Evolutionary conservation across 495 filamentous ascomycete species (phyloP).

Genomic region (Hypoxylon fuscum): DNA sequence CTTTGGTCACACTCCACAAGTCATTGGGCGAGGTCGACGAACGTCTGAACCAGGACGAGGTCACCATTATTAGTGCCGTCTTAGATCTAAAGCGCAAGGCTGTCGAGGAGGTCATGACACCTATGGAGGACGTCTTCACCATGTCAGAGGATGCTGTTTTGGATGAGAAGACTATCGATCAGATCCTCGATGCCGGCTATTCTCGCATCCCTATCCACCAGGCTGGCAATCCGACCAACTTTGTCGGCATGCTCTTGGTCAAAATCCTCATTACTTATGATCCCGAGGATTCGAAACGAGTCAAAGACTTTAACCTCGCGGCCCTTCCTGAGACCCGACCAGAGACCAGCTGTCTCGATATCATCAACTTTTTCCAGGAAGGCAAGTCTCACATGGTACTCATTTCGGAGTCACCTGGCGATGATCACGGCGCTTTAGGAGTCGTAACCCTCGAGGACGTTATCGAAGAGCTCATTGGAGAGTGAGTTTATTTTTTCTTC

Average conservation of each 20-base stretch:
- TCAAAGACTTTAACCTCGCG: constrained; percentile 89
- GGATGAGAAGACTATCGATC: constrained; percentile 91
- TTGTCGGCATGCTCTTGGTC: constrained; percentile 95
- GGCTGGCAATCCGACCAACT: constrained; percentile 82
- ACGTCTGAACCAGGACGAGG: constrained; percentile 94
- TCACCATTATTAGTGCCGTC: constrained; percentile 97
- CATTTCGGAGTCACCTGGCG: constrained; percentile 87
- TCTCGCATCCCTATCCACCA: constrained; percentile 94
- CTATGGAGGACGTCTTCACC: constrained; percentile 95
- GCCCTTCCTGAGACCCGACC: constrained; percentile 94
- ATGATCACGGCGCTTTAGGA: constrained; percentile 86
- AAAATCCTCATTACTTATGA: constrained; percentile 99
- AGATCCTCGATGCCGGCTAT: constrained; percentile 90
- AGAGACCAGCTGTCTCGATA: constrained; percentile 95
- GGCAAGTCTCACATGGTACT: constrained; percentile 99
- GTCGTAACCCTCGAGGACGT: constrained; percentile 98
- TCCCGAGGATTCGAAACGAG: constrained; percentile 85
- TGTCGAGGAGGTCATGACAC: constrained; percentile 95
- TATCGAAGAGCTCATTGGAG: constrained; percentile 97
- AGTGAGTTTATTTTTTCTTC: too few relatives aligned
- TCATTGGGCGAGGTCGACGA: constrained; percentile 86
- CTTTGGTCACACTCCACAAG: constrained; percentile 89
- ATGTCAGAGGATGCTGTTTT: constrained; percentile 92
- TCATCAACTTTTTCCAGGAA: constrained; percentile 99
- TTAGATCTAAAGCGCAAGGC: constrained; percentile 96